phyloP scores from a whole-genome alignment of 768 basidiomycete genomes.

The Amanita jacksonii region DNA sequence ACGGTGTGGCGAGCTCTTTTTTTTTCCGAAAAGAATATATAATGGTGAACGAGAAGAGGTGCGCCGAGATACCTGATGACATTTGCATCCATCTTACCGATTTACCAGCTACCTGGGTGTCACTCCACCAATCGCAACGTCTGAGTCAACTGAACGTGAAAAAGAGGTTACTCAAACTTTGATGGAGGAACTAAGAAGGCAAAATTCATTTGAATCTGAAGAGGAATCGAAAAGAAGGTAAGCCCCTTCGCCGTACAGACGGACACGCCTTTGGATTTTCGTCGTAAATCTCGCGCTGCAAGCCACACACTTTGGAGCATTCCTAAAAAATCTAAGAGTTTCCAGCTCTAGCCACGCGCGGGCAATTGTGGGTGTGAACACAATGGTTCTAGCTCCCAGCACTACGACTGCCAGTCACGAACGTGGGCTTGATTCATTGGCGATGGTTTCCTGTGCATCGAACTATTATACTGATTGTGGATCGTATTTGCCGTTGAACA shows the following conservation, averaged over 20 bases:
- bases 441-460: neutral
- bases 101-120: conserved; percentile 63
- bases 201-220: conserved; percentile 85
- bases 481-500: conserved; percentile 24
- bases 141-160: conserved; percentile 67
- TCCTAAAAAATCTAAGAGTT: neutral
- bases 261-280: neutral
- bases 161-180: conserved; percentile 76
- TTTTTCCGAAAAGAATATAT: neutral
- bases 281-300: conserved; percentile 1
- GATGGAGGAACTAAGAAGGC: conserved; percentile 82
- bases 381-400: neutral
- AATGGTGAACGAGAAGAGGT: conserved; percentile 9
- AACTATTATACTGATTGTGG: conserved; percentile 4
- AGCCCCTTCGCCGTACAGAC: conserved; percentile 20
- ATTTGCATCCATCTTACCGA: conserved; percentile 9
- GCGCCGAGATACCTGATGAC: neutral
- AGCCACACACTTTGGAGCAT: conserved; percentile 3
- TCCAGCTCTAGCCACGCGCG: too few relatives aligned
- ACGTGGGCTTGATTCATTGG: neutral
- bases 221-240: conserved; percentile 85
- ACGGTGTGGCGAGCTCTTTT: neutral
- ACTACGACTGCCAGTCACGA: neutral
- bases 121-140: conserved; percentile 75
- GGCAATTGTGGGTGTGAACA: neutral